Evolutionary conservation across 2,329 filamentous ascomycete species (phyloP), one percentile per base, ranked within the genome.

Genomic region (Aspergillus sp.): DNA sequence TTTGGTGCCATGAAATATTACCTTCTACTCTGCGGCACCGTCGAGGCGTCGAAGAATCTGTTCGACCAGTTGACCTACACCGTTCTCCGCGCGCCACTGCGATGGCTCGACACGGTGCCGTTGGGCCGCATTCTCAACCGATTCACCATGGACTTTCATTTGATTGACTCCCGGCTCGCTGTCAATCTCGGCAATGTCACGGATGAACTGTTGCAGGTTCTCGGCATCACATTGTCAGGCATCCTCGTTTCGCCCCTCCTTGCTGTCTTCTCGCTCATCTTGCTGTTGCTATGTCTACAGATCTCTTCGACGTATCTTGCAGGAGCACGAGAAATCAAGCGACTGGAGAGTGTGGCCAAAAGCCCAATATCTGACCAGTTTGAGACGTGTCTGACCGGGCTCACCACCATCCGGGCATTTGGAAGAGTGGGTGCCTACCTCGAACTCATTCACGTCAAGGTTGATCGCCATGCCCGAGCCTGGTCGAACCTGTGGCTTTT

Each of bases 81-180:
- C 1, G 75, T 90, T 10, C 71, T 90, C 5, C 77, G 83, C 26
- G 81, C 86, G 5, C 85, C 83, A 3, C 71, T 89, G 12, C 73
- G 85, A 46, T 88, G 85, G 83, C 75, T 90, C 34, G 86, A 90
- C 58, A 89, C 85, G 0, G 82, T 88, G 0, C 86, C 86, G 0
- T 72, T 88, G 1, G 86, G 31, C 4, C 31, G 31, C 8, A n/a
- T 32, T 9, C 8, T 32, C 8, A 32, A 32, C 31, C 8, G 31
- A 2, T 87, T 89, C 61, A 87, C 85, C 0, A 74, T 82, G 7
- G 86, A 90, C 64, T 88, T 90, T 62, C 80, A 82, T 51, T 76
- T 81, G 32, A 77, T 89, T 38, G 86, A 90, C 64, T 80, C 76
- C n/a, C 73, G 77, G 34, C 67, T 88, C 31, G n/a, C 31, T 32